Base-by-base conservation (phyloP, 176 grass and related monocot genomes). In the Oryza longistaminata region DNA sequence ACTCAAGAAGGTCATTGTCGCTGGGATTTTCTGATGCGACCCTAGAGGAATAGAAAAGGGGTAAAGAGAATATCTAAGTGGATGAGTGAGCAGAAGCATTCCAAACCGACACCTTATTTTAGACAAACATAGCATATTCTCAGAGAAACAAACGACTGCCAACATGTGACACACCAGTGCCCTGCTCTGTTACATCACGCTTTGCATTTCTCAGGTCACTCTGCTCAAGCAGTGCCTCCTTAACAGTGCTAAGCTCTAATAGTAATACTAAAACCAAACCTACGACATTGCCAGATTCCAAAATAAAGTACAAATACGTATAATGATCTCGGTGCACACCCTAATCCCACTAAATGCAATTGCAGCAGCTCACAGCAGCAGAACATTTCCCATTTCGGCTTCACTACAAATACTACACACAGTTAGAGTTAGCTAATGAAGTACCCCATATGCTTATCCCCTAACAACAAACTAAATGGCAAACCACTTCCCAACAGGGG, bases 381-480 rank as follows among this genome's bases (percentile, higher is more conserved):
- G 53, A 67, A 6, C 65, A 76, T 33, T 31, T 64, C 65, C 70
- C 31, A 87, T 80, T 81, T 9, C 11, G 15, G 44, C 22, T 31
- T n/a, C 5, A 27, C 60, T 42, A 55, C 2, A 67, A 58, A 58
- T 35, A n/a, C 26, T 37, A n/a, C 12, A n/a, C 12, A 58, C 10
- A 44, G 43, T 7, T 7, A 60, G 46, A 44, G 43, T 7, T 11
- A 34, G 46, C 58, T 53, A 80, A 85, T 55, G 42, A 70, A 72
- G 15, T 0, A 31, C 27, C 22, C 55, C 34, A 5, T 11, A 31
- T 31, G 29, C 29, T 7, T 70, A 50, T 3, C 6, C 2, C n/a
- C 27, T n/a, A 45, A 87, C 52, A 42, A 46, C 61, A 68, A 46
- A 9, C 19, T 37, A 62, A 4, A 69, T 12, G 7, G 15, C n/a